Base-by-base conservation (phyloP, 176 grass and related monocot species). In the Carex littledalei region DNA sequence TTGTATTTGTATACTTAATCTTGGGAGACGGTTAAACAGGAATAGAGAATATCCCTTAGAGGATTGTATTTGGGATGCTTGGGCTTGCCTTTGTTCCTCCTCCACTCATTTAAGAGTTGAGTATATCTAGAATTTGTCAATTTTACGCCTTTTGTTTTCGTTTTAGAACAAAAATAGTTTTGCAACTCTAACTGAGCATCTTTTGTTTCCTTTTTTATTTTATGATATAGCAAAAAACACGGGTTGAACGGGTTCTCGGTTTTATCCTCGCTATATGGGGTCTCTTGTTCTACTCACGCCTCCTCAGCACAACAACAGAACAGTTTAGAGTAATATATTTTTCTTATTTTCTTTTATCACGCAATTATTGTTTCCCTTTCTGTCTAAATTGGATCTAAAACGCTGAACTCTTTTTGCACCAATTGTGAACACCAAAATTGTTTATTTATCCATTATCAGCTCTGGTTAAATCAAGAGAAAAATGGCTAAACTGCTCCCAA, bases 51-150 rank as follows among this genome's bases (percentile, higher is more conserved):
- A 91, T 7, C 70, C 91, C 45, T 77, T 98, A 63, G 96, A 95
- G 85, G 96, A 98, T 31, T 98, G 93, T 63, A 88, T 98, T 92
- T 98, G 96, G 96, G 96, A 98, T 90, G 96, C 93, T 88, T 98
- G 96, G 96, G 93, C 96, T 71, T 98, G 93, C 61, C 91, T 98
- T 47, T 95, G 93, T 84, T 95, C 96, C 90, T 95, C 93, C 86
- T 95, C 93, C 62, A 94, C 90, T 71, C 96, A 98, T 92, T 91
- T 98, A 79, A 91, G 59, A 90, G 96, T 84, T 82, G 62, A 80
- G 85, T 81, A 57, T 60, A 86, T 65, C 24, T 37, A 43, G 53
- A 73, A 86, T 82, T 84, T 87, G 12, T 74, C 74, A 24, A 6
- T 22, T 50, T 74, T 73, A 5, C 2, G 15, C 14, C 37, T 63